Conservation (phyloP, 2,329 filamentous ascomycete species). For the Thielaviopsis ethacetica region DNA sequence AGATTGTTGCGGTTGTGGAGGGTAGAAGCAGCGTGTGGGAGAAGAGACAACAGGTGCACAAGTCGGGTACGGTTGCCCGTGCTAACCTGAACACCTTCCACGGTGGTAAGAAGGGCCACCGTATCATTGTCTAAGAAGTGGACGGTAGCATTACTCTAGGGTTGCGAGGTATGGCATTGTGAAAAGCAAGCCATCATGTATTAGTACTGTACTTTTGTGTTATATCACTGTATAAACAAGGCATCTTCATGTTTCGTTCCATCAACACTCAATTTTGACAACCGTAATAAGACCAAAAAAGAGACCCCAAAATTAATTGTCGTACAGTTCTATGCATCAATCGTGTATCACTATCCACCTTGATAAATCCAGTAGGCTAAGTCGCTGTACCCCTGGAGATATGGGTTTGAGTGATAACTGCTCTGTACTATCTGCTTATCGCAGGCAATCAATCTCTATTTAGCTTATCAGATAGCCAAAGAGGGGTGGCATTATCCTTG, state of each 20-base stretch:
- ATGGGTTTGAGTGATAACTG: neutral
- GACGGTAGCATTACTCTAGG: neutral
- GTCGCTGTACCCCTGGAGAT: neutral
- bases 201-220: conserved; percentile 11
- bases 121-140: conserved; percentile 9
- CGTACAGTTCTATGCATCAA: too few relatives aligned
- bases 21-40: conserved; percentile 77
- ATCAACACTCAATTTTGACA: too few relatives aligned
- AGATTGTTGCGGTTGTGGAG: conserved; percentile 76
- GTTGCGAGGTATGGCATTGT: neutral
- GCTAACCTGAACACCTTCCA: conserved; percentile 41
- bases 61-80: conserved; percentile 60
- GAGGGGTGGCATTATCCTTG: neutral
- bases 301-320: too few relatives aligned
- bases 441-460: neutral
- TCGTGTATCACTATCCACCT: too few relatives aligned
- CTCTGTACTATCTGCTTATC: neutral
- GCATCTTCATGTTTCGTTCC: neutral
- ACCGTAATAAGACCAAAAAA: too few relatives aligned
- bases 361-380: too few relatives aligned
- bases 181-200: neutral
- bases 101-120: conserved; percentile 11
- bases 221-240: neutral
- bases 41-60: conserved; percentile 60
- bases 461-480: neutral